phyloP scores from a whole-genome alignment of 2,329 filamentous ascomycete species.

The Grosmannia serpens region DNA sequence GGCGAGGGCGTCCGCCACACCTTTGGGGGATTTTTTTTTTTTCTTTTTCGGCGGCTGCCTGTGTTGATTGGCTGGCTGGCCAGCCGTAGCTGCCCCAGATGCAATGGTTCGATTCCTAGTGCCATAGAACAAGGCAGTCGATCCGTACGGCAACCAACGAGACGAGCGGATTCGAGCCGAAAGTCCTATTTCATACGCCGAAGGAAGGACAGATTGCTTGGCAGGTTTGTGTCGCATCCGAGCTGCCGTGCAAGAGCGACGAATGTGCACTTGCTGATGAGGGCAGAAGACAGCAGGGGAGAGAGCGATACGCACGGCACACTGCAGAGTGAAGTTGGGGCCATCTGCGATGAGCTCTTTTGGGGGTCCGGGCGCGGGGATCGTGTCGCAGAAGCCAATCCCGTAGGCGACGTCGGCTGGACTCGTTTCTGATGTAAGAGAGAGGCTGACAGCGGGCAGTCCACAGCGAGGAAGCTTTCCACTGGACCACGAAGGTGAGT shows the following conservation, averaged over 20 bases:
- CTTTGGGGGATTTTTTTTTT: neutral
- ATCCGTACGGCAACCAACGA: neutral
- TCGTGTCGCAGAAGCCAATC: constrained; percentile 17
- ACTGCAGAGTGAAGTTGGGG: neutral
- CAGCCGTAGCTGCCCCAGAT: neutral
- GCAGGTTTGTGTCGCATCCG: neutral
- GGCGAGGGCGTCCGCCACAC: neutral
- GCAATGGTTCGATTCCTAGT: neutral
- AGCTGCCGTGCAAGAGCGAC: neutral
- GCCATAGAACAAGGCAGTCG: neutral
- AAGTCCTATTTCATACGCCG: neutral
- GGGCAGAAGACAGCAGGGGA: neutral
- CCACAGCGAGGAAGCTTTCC: constrained; percentile 91
- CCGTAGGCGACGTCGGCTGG: constrained; percentile 17
- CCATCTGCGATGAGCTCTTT: constrained; percentile 15
- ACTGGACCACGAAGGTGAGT: constrained; percentile 73
- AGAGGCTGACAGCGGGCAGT: constrained; percentile 28
- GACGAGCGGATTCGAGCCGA: too few relatives aligned
- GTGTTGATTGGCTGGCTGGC: neutral
- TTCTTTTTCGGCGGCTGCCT: neutral
- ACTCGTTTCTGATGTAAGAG: neutral
- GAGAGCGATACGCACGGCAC: neutral
- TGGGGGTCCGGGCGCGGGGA: constrained; percentile 16
- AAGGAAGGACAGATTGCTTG: neutral
- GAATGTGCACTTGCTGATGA: too few relatives aligned